Percentiles rank a stretch among this genome's conserved stretches.
Conservation (phyloP, 768 basidiomycete species). For the Filobasidium floriforme region DNA sequence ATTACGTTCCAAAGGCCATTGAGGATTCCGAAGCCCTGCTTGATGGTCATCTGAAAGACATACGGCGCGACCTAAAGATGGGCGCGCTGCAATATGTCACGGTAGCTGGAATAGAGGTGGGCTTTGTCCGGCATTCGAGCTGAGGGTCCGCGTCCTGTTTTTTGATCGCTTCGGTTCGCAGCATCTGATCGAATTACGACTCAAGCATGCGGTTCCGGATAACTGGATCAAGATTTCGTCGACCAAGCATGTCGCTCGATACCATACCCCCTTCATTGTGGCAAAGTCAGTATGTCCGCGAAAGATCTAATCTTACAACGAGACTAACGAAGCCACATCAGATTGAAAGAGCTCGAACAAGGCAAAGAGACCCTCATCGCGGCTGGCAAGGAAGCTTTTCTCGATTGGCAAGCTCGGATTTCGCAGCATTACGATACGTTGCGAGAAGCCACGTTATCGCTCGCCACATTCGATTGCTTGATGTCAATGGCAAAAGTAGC, state of each 20-base stretch:
- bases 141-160: background rate
- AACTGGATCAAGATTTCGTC: constrained; percentile 52
- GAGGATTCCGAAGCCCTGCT: constrained; percentile 64
- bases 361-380: constrained; percentile 64
- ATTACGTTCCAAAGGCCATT: constrained; percentile 52
- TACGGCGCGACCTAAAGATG: constrained; percentile 63
- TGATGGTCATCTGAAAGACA: constrained; percentile 62
- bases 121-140: constrained; percentile 16
- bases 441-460: constrained; percentile 66
- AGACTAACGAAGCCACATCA: constrained; percentile 47
- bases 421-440: constrained; percentile 63
- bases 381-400: constrained; percentile 54
- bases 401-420: constrained; percentile 63
- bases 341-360: constrained; percentile 65
- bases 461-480: constrained; percentile 76
- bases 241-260: constrained; percentile 65
- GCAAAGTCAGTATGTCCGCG: constrained; percentile 29
- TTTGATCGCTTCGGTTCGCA: background rate
- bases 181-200: constrained; percentile 75
- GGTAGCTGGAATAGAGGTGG: constrained; percentile 64
- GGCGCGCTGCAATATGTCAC: constrained; percentile 66
- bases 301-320: too few species aligned
- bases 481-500: constrained; percentile 75
- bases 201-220: constrained; percentile 44
- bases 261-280: constrained; percentile 59